A percentile compares a stretch with the other conserved stretches of the same genome.
Evolutionary conservation across 2,329 filamentous ascomycete genomes (phyloP).

Genomic region (Alternaria brassicae): DNA sequence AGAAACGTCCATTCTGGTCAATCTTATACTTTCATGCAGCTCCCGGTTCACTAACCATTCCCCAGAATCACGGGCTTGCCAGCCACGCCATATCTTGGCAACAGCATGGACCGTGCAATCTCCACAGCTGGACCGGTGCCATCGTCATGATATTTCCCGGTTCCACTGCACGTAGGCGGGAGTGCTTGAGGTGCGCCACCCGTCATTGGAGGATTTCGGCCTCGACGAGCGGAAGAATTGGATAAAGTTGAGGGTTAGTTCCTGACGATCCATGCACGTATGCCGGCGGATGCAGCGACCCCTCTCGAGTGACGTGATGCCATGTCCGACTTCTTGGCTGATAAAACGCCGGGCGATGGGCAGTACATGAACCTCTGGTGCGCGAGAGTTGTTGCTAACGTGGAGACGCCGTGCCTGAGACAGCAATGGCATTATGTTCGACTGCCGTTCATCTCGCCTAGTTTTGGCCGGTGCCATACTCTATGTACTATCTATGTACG

Average conservation of each 20-base stretch:
- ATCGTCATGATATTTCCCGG: conserved; percentile 17
- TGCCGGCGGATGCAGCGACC: conserved; percentile 16
- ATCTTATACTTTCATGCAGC: conserved; percentile 10
- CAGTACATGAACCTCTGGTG: background rate
- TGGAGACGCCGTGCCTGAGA: background rate
- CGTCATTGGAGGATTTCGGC: conserved; percentile 35
- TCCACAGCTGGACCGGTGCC: conserved; percentile 11
- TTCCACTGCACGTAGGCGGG: conserved; percentile 1
- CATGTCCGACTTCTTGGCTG: conserved; percentile 1
- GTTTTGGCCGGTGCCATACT: background rate
- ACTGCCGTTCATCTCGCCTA: background rate
- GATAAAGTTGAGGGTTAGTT: conserved; percentile 13
- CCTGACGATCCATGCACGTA: conserved; percentile 28
- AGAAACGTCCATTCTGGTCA: background rate
- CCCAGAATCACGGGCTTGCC: conserved; percentile 1
- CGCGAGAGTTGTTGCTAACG: background rate
- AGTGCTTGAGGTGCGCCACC: conserved; percentile 6
- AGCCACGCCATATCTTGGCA: conserved; percentile 17
- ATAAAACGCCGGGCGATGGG: background rate
- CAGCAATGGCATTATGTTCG: background rate
- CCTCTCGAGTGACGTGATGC: conserved; percentile 15
- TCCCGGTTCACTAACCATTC: conserved; percentile 1
- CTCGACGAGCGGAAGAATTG: conserved; percentile 30
- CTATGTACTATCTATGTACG: too few relatives aligned
- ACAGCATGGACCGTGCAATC: conserved; percentile 11